A percentile compares a stretch with the other conserved stretches of the same genome.
Conservation (phyloP, 345 rosid species). For the Arabidopsis thaliana region DNA sequence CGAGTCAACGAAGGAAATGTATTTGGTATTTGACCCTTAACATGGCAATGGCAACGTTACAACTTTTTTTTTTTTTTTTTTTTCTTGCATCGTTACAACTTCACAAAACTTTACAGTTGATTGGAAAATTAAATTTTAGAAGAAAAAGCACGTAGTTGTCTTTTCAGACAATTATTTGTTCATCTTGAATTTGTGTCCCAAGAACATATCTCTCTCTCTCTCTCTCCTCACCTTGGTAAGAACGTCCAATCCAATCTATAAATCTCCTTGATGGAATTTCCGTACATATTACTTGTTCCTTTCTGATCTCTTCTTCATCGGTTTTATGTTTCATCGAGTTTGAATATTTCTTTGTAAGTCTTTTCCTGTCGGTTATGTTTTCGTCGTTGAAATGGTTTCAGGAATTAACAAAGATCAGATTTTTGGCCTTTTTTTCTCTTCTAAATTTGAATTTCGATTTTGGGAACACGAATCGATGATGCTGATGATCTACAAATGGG, state of each 20-base stretch:
- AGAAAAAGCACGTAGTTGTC: slow-evolving; percentile 22
- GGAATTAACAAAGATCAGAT: background rate
- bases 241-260: slow-evolving; percentile 33
- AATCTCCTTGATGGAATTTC: slow-evolving; percentile 7
- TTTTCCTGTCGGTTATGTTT: background rate
- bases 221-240: slow-evolving; percentile 29
- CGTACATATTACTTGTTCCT: background rate
- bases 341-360: slow-evolving; percentile 28
- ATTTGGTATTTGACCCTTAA: slow-evolving; percentile 1
- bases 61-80: background rate
- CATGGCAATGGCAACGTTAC: slow-evolving; percentile 7
- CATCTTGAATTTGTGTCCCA: slow-evolving; percentile 30
- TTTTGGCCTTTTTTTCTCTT: background rate
- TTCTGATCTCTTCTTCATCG: slow-evolving; percentile 6
- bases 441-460: background rate
- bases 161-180: slow-evolving; percentile 5
- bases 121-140: background rate
- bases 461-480: slow-evolving; percentile 3
- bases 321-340: slow-evolving; percentile 4
- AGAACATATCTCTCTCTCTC: slow-evolving; percentile 24
- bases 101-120: slow-evolving; percentile 16
- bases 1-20: slow-evolving; percentile 30
- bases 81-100: slow-evolving; percentile 9
- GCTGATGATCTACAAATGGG: slow-evolving; percentile 18
- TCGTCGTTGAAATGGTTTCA: slow-evolving; percentile 24